Base-by-base conservation (phyloP, 345 rosid genomes). In the Gynandropsis gynandra region DNA sequence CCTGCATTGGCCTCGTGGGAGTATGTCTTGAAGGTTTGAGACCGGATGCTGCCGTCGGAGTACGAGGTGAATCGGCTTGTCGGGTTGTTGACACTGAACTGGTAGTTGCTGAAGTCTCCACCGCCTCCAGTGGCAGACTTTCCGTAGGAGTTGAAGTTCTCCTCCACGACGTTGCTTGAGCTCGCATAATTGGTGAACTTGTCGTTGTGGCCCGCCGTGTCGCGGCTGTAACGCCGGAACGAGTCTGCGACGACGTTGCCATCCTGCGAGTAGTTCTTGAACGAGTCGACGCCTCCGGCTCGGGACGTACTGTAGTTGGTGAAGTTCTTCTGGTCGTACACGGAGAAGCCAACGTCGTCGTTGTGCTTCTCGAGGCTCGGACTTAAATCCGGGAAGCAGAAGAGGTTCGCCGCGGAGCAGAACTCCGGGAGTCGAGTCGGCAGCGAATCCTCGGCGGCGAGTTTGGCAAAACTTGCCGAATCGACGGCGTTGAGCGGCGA, bases 81-180 rank as follows among this genome's bases (percentile, higher is more conserved):
- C 8, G 96, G 93, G 1, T 70, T 50, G 69, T 90, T 90, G 8
- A 77, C 81, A 1, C 61, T 52, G 33, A 33, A 56, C 10, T 76
- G 76, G 68, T 90, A 90, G 57, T 50, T 61, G 7, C 42, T 67
- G 79, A 90, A 90, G 0, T 72, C 67, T 12, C 95, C 80, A 11
- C 47, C 10, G 35, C 98, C 95, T 1, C 95, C 89, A 16, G 80
- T 75, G 11, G 82, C 76, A 10, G 54, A 54, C 8, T 68, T 36
- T 8, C 87, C 95, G 65, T 90, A 90, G 16, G 92, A 74, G 61
- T 78, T 79, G 76, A 90, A 90, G 52, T 72, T 69, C 67, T 90
- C 76, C 54, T 80, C 95, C 0, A 63, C 83, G 12, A 78, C 92
- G 56, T 84, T 84, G 17, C 76, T 31, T 4, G 4, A 61, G 0